Evolutionary conservation across 345 rosid genomes (phyloP), one percentile per base, ranked within the genome.

Genomic region (Physaria fendleri): DNA sequence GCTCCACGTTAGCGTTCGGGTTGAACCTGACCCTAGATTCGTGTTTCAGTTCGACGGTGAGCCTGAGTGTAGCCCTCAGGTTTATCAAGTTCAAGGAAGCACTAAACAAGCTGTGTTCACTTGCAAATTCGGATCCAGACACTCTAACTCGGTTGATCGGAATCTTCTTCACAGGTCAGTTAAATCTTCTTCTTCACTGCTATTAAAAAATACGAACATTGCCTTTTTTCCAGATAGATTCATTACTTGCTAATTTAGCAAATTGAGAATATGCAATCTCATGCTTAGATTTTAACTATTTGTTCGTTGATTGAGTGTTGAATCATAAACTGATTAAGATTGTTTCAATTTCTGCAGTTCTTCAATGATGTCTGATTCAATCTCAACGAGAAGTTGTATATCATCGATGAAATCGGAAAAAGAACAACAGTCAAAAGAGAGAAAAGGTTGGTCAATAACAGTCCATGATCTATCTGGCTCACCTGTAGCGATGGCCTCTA

Each of bases 1-100:
- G 64, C 64, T 93, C 62, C 77, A 74, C 50, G 29, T 77, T 33
- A 76, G 75, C 24, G 82, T 85, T 23, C 78, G 81, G 64, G 84
- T 74, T 1, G 94, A 93, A 66, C 83, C 95, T 7, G 94, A 93
- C 44, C 97, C 99, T 5, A 82, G 99, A 73, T 93, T 84, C 47
- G 87, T 89, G 17, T 89, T 93, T 42, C 87, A 78, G 68, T 93
- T 86, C 56, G 97, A 78, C 30, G 91, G 95, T 2, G 91, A 86
- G 62, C 95, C 99, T 0, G 99, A 85, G 80, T 85, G 97, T 20
- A 93, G 97, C 41, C 99, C 99, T 8, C 99, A 84, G 81, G 85
- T 93, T 48, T 89, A 86, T 24, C 99, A 85, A 68, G 91, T 93
- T 32, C 97, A 89, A 41, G 97, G 97, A 51, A 83, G 69, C 59